phyloP scores from a whole-genome alignment of 352 stramenopile genomes.

The Phytophthora kernoviae region DNA sequence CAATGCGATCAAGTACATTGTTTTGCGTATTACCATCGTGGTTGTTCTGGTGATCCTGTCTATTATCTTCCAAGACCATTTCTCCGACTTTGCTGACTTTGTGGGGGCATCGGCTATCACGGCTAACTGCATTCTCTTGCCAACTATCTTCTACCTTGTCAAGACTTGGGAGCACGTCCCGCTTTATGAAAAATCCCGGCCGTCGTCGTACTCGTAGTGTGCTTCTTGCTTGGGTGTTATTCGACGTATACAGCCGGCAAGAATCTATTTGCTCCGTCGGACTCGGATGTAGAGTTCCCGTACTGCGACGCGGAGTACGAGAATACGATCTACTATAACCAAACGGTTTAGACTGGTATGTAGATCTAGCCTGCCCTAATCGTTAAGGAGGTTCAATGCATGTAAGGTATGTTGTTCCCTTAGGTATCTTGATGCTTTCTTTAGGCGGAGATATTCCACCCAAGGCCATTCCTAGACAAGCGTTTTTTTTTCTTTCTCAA shows the following conservation, averaged over 20 bases:
- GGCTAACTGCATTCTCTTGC: constrained; percentile 25
- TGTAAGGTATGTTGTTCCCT: no score
- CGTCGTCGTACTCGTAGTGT: constrained; percentile 30
- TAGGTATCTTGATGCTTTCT: no score
- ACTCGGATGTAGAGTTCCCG: background rate
- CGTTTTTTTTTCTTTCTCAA: no score
- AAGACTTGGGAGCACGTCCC: constrained; percentile 34
- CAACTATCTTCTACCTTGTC: constrained; percentile 43
- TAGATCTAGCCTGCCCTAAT: no score
- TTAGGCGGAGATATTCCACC: no score
- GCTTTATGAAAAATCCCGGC: constrained; percentile 39
- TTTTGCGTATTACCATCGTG: constrained; percentile 27
- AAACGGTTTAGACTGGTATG: constrained; percentile 11
- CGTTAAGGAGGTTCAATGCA: no score
- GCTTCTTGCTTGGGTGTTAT: constrained; percentile 32
- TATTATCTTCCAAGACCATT: constrained; percentile 41
- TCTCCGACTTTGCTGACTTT: constrained; percentile 52
- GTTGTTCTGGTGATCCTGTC: constrained; percentile 33
- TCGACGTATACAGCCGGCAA: constrained; percentile 35
- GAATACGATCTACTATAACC: constrained; percentile 41
- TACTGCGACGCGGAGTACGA: constrained; percentile 35
- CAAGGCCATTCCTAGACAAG: no score
- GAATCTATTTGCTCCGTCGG: constrained; percentile 28
- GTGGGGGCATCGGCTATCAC: constrained; percentile 40
- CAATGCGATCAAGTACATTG: constrained; percentile 34